These are phyloP conservation scores for Phyllostachys edulis DNA, from an alignment of 176 grass and related monocot species.

Conservation along the genomic window DNA sequence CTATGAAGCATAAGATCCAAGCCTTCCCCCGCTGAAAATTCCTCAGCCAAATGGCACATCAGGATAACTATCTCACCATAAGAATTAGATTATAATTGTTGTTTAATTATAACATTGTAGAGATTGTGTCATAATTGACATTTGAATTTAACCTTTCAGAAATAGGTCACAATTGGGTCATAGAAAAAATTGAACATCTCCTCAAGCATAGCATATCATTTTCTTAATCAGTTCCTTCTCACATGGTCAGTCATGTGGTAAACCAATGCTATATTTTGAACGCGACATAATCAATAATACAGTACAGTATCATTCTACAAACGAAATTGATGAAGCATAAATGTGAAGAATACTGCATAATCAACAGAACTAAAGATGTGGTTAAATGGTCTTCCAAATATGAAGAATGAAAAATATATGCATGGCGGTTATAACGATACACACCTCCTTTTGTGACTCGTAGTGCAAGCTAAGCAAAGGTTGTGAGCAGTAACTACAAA, in stretches of 20 bases:
- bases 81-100: not conserved
- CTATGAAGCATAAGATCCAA: not conserved
- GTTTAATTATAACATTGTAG: not conserved
- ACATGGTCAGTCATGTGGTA: not conserved
- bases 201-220: slow-evolving; percentile 10
- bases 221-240: slow-evolving; percentile 2
- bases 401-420: slow-evolving; percentile 12
- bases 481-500: slow-evolving; percentile 65
- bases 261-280: slow-evolving; percentile 24
- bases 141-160: not conserved
- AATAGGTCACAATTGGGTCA: not conserved
- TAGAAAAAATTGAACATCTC: not conserved
- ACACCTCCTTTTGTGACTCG: slow-evolving; percentile 54
- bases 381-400: not conserved
- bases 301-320: slow-evolving; percentile 16
- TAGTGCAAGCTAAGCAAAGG: slow-evolving; percentile 74
- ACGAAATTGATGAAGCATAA: not conserved
- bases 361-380: not conserved
- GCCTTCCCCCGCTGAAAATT: not conserved
- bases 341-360: slow-evolving; percentile 19
- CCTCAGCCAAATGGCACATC: not conserved
- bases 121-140: not conserved
- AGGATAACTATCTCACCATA: not conserved
- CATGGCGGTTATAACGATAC: slow-evolving; percentile 3
- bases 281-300: slow-evolving; percentile 10